Base-by-base conservation (phyloP, 2,329 filamentous ascomycete species). In the Cephalotrichum gorgonifer region DNA sequence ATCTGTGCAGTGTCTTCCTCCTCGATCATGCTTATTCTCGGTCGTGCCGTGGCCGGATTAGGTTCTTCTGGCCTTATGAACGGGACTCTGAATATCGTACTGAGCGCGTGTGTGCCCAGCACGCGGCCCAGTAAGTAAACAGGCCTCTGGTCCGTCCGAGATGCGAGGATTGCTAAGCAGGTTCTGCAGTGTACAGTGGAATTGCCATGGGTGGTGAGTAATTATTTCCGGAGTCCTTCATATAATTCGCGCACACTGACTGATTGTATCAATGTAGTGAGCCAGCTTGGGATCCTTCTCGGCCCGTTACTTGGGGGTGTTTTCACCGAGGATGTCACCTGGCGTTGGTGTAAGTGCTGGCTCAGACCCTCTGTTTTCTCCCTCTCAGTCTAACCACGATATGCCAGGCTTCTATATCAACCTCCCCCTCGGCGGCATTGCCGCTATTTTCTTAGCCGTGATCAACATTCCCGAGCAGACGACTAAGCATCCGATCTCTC, bases 231-330 rank as follows among this genome's bases (percentile, higher is more conserved):
- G n/a, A n/a, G 12, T 30, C 28, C 28, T 30, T 30, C 28, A 6
- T 12, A 30, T 30, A 12, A 7, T 30, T 12, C 28, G 12, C 12
- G 12, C 12, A 30, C 28, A 30, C 6, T 7, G 28, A 30, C 39
- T 23, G 25, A 28, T 30, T 17, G 11, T 44, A 28, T 8, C 5
- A n/a, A 12, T 30, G 14, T 39, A 60, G 60, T 66, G 9, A 54
- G 58, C 0, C 66, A 70, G 47, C 51, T 74, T 6, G 70, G 69
- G 1, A 56, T 69, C 2, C 49, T 60, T 8, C 61, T 62, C 1
- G 74, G 73, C 0, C 72, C 73, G 1, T 52, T 76, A 1, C 54
- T 72, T 20, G 69, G 69, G 14, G 64, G 69, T 8, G 61, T 60
- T 17, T 62, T 70, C 12, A 68, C 65, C 0, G 53, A 60, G 6